Percentiles rank a stretch among this genome's conserved stretches.
These are phyloP conservation scores for Manihot esculenta DNA, from an alignment of 441 rosid genomes.

Conservation along the genomic window DNA sequence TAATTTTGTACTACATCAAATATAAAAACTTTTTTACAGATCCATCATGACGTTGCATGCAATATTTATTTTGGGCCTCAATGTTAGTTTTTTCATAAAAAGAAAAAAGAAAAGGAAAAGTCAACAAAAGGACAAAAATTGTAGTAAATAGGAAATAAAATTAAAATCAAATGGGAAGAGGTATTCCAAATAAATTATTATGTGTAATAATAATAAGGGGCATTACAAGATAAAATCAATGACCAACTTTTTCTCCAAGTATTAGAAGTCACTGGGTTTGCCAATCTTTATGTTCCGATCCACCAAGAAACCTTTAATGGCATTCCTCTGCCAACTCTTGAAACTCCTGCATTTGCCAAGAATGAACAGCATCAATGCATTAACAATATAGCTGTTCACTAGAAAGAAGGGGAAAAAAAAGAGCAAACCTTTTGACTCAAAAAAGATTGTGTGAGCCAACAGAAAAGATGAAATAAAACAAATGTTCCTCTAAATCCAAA, in stretches of 20 bases:
- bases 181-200: background rate
- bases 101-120: too few relatives aligned
- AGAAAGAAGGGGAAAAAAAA: background rate
- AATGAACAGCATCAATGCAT: conserved; percentile 6
- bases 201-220: background rate
- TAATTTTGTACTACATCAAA: too few relatives aligned
- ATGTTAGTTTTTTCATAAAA: too few relatives aligned
- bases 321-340: conserved; percentile 80
- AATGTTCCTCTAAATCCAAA: conserved; percentile 2
- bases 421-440: conserved; percentile 12
- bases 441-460: background rate
- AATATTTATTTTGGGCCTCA: too few relatives aligned
- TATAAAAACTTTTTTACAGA: too few relatives aligned
- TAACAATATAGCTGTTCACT: background rate
- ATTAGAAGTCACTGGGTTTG: conserved; percentile 29
- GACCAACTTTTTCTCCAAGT: background rate
- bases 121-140: too few relatives aligned
- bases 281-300: conserved; percentile 53
- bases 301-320: conserved; percentile 49
- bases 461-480: background rate
- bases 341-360: conserved; percentile 56
- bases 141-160: too few relatives aligned
- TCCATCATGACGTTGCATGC: too few relatives aligned
- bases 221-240: background rate
- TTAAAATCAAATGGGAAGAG: background rate